Conservation (phyloP, 163 green algal genomes). For the Dunaliella salina region DNA sequence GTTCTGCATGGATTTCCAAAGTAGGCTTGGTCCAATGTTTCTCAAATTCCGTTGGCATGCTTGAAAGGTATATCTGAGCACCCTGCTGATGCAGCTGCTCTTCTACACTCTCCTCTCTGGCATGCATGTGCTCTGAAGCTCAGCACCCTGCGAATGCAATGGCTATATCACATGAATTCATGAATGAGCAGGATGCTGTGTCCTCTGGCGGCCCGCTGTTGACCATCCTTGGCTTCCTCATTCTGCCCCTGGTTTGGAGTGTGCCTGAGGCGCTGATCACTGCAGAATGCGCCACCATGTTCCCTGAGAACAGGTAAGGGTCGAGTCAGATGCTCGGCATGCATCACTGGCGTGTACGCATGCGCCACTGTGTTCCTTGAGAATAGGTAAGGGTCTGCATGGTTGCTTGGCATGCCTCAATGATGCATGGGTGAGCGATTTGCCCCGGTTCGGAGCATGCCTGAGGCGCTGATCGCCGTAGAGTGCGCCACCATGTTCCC, state of each 20-base stretch:
- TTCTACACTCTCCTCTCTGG: not conserved
- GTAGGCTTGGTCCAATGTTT: not conserved
- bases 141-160: too few species aligned
- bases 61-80: too few species aligned
- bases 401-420: too few species aligned
- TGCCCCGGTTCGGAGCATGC: slow-evolving; percentile 71
- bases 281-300: slow-evolving; percentile 85
- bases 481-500: slow-evolving; percentile 89
- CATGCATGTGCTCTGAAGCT: not conserved
- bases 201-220: slow-evolving; percentile 72
- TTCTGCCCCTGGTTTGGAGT: slow-evolving; percentile 87
- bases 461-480: slow-evolving; percentile 91
- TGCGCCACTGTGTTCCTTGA: too few species aligned
- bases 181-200: slow-evolving; percentile 67
- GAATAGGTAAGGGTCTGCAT: too few species aligned
- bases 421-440: too few species aligned
- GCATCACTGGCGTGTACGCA: too few species aligned
- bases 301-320: slow-evolving; percentile 80
- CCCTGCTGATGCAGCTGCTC: not conserved
- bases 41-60: not conserved
- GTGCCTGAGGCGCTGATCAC: slow-evolving; percentile 93
- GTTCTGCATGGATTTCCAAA: not conserved
- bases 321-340: too few species aligned
- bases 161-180: too few species aligned
- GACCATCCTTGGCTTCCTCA: slow-evolving; percentile 82